Conservation (phyloP, 495 filamentous ascomycete genomes). For the Hyaloscypha variabilis region DNA sequence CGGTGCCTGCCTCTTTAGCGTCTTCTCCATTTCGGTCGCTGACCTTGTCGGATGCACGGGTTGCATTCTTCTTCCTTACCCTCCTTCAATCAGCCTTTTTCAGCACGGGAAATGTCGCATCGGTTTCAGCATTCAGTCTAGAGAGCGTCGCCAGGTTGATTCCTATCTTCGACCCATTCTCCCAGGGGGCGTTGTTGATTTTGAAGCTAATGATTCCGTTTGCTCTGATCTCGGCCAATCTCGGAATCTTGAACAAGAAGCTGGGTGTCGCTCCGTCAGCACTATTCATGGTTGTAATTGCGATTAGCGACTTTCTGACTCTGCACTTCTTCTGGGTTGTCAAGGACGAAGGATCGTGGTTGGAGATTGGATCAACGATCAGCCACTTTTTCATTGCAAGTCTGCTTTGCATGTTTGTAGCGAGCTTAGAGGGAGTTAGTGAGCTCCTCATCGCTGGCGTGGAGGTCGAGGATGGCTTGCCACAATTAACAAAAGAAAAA, state of each 20-base stretch:
- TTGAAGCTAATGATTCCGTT: constrained; percentile 95
- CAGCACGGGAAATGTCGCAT: constrained; percentile 95
- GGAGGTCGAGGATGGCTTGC: constrained; percentile 56
- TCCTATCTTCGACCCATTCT: constrained; percentile 92
- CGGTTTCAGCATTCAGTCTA: constrained; percentile 90
- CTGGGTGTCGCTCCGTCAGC: constrained; percentile 81
- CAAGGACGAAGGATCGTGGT: constrained; percentile 91
- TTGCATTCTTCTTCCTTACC: constrained; percentile 92
- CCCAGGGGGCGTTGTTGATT: constrained; percentile 83
- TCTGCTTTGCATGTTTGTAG: constrained; percentile 86
- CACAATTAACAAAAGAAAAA: constrained; percentile 33
- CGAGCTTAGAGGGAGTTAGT: constrained; percentile 81
- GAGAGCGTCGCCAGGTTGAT: constrained; percentile 91
- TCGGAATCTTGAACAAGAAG: constrained; percentile 88
- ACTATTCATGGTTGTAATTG: constrained; percentile 94
- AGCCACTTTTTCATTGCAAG: constrained; percentile 94
- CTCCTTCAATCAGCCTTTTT: constrained; percentile 97
- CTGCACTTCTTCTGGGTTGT: constrained; percentile 99
- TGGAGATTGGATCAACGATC: constrained; percentile 96
- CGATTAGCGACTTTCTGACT: constrained; percentile 88
- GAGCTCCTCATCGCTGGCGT: constrained; percentile 83
- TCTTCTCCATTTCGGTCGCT: constrained; percentile 45
- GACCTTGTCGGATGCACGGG: constrained; percentile 78
- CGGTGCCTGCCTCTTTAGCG: constrained; percentile 22
- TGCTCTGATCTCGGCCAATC: constrained; percentile 86